Base-by-base conservation (phyloP, 345 rosid species). In the Anastatica hierochuntica region DNA sequence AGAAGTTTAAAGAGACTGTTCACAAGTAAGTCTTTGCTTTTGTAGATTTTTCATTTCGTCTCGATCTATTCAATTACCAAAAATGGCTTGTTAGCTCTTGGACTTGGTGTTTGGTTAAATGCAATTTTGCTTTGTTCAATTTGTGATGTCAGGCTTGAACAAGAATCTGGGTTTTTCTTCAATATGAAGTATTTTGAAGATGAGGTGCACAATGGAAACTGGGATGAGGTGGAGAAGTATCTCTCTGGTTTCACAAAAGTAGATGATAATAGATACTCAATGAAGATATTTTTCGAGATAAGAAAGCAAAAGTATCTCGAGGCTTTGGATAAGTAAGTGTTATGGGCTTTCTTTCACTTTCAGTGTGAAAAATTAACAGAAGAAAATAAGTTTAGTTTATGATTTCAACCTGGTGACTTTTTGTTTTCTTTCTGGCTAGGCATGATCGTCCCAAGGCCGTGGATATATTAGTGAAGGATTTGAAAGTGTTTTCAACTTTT, bases 161-260 rank as follows among this genome's bases (percentile, higher is more conserved):
- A 88, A 79, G 97, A 92, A 72, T 88, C 98, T 72, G 98, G 98
- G 21, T 92, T 92, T 78, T 92, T 79, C 95, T 92, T 92, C 69
- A 92, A 88, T 69, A 83, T 88, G 94, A 92, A 85, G 74, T 78
- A 92, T 81, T 92, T 92, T 53, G 98, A 92, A 79, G 98, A 92
- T 64, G 96, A 88, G 75, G 98, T 92, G 56, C 96, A 83, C 38
- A 79, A 70, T 61, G 98, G 98, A 9, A 92, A 85, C 48, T 92
- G 98, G 98, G 98, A 92, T 60, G 98, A 92, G 61, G 96, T 92
- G 19, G 98, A 92, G 76, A 92, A 71, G 58, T 92, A 92, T 72
- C 94, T 92, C 13, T 92, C 98, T 48, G 98, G 98, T 11, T 71
- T 61, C 45, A 71, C 76, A 20, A 71, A 66, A 53, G 68, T 71